Evolutionary conservation across 2,329 filamentous ascomycete species (phyloP), one percentile per base, ranked within the genome.

Genomic region (Zasmidium angulare): DNA sequence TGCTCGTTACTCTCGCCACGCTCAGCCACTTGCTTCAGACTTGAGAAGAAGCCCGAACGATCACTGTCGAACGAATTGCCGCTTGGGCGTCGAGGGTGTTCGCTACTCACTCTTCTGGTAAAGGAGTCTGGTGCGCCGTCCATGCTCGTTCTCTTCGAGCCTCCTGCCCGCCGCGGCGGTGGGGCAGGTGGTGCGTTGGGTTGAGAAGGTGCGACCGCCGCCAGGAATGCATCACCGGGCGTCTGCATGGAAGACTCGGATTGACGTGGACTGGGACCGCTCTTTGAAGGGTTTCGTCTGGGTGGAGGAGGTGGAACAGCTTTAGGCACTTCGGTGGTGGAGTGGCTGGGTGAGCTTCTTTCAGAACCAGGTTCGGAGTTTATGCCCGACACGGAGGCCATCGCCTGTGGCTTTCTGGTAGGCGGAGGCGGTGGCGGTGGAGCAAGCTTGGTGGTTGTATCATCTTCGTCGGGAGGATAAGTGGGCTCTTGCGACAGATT

Each of bases 361-460:
- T 53, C 46, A 2, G 40, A 43, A 19, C 54, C 19, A 46, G 52
- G 43, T 12, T 53, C 26, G 9, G 40, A 20, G 40, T 53, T 31
- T 49, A 53, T 51, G 12, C 53, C 22, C 23, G 61, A 50, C 10
- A 58, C 50, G 47, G 22, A 26, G 21, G 29, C 31, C 17, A 46
- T 48, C 20, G 60, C 3, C 11, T 66, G 61, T n/a, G 63, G 26
- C 50, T 71, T 63, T 36, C 71, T 60, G 36, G 68, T 66, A 1
- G 69, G 66, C n/a, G 71, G 71, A 9, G 70, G 70, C 17, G 69
- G 68, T 23, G 70, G 70, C 17, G 69, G 68, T 23, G 71, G 71
- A 23, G 68, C 61, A 46, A 64, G 59, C 46, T 66, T 63, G 52
- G 22, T 43, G 2, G 56, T 31, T 17, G 55, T 31, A 2, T 58